Conservation (phyloP, 164 flowering plant species). For the Saururus chinensis region DNA sequence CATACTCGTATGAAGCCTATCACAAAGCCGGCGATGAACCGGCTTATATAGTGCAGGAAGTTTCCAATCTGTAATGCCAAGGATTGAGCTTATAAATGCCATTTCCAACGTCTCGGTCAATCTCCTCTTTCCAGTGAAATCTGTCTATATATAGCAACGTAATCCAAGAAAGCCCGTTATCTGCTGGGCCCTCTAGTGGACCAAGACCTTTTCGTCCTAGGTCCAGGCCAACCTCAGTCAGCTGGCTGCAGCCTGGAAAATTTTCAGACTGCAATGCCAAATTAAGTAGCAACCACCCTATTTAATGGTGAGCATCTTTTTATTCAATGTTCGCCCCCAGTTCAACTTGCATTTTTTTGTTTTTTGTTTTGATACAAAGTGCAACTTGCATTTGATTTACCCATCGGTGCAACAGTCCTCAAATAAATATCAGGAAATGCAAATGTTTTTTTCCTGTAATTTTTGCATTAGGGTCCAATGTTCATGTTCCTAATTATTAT, state of each 20-base stretch:
- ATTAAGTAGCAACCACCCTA: neutral
- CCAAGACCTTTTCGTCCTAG: too few relatives aligned
- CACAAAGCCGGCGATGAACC: slow-evolving; percentile 68
- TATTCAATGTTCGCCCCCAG: neutral
- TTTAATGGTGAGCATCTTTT: neutral
- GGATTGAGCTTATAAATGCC: neutral
- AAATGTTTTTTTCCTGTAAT: too few relatives aligned
- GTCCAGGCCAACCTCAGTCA: neutral
- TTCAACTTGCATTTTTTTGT: neutral
- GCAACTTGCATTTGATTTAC: too few relatives aligned
- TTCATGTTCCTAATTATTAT: too few relatives aligned
- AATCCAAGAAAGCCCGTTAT: neutral
- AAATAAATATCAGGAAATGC: too few relatives aligned
- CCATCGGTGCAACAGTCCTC: too few relatives aligned
- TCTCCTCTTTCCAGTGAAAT: neutral
- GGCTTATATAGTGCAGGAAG: slow-evolving; percentile 86
- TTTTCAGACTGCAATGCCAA: neutral
- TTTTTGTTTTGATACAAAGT: too few relatives aligned
- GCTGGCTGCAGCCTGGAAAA: neutral
- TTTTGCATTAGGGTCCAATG: too few relatives aligned
- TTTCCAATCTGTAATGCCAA: slow-evolving; percentile 60
- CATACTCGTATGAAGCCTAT: slow-evolving; percentile 83
- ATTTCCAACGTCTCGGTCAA: neutral
- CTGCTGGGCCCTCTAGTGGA: too few relatives aligned
- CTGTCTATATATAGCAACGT: neutral